Percentiles rank a stretch among this genome's conserved stretches.
Evolutionary conservation across 2,329 filamentous ascomycete genomes (phyloP).

Genomic region (Trichophyton benhamiae): DNA sequence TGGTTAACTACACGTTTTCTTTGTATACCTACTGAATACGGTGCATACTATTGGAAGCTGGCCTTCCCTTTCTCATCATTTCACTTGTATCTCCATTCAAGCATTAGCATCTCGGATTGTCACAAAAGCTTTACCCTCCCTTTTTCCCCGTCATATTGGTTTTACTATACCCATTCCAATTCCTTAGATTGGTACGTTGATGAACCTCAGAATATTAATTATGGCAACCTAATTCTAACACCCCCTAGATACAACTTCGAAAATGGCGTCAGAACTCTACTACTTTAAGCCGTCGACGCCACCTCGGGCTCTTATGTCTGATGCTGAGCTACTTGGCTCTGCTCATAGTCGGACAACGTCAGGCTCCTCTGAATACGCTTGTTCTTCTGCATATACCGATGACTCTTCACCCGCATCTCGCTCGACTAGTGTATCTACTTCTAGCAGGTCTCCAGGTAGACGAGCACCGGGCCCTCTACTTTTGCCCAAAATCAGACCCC

Average conservation of each 20-base stretch:
- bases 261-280: conserved; percentile 26
- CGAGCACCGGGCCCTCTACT: conserved; percentile 64
- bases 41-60: background rate
- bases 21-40: background rate
- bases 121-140: background rate
- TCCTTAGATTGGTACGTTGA: background rate
- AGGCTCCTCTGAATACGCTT: conserved; percentile 44
- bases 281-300: conserved; percentile 36
- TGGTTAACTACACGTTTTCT: conserved; percentile 5
- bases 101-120: background rate
- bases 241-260: background rate
- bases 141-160: background rate
- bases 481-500: conserved; percentile 72
- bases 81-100: conserved; percentile 3
- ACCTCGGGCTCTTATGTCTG: conserved; percentile 18
- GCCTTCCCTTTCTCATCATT: background rate
- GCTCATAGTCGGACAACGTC: conserved; percentile 52
- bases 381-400: conserved; percentile 49
- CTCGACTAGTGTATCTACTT: conserved; percentile 56
- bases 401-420: conserved; percentile 59
- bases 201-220: background rate
- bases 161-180: background rate
- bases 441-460: conserved; percentile 57
- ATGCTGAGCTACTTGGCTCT: background rate
- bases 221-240: background rate